Percentiles rank a stretch among this genome's conserved stretches.
Evolutionary conservation across 768 basidiomycete genomes (phyloP).

Genomic region (Lactarius psammicola): DNA sequence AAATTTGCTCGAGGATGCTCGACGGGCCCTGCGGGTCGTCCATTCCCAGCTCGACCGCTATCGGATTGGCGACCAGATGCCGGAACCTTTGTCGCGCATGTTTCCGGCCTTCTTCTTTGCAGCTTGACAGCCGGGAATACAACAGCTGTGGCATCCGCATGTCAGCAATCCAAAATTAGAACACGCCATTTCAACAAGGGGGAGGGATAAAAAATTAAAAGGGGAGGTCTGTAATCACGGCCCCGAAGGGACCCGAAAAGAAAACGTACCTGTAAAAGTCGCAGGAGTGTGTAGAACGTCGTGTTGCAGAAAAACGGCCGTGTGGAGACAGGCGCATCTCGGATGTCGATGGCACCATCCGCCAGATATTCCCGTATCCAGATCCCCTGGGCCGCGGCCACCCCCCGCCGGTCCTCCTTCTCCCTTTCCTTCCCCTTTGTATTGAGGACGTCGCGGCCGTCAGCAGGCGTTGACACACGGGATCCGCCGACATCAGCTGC

Average conservation of each 20-base stretch:
- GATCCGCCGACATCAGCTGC: conserved; percentile 23
- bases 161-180: conserved; percentile 6
- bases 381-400: neutral
- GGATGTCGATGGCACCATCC: conserved; percentile 25
- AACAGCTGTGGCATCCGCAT: conserved; percentile 59
- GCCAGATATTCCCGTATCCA: conserved; percentile 28
- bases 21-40: conserved; percentile 80
- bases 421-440: conserved; percentile 24
- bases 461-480: conserved; percentile 26
- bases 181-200: neutral
- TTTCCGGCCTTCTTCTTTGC: conserved; percentile 76
- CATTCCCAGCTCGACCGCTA: conserved; percentile 80
- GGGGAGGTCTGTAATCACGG: neutral
- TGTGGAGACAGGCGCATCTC: conserved; percentile 35
- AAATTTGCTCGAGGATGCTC: conserved; percentile 63
- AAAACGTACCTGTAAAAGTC: conserved; percentile 76
- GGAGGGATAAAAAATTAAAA: neutral
- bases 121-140: conserved; percentile 81
- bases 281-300: conserved; percentile 86
- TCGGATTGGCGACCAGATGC: conserved; percentile 68
- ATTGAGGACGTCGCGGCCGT: conserved; percentile 6
- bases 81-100: conserved; percentile 67
- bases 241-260: conserved; percentile 10
- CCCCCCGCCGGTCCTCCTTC: conserved; percentile 1
- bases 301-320: conserved; percentile 87